Evolutionary conservation across 768 basidiomycete species (phyloP), one percentile per base, ranked within the genome.

Genomic region (Serendipita sp.): DNA sequence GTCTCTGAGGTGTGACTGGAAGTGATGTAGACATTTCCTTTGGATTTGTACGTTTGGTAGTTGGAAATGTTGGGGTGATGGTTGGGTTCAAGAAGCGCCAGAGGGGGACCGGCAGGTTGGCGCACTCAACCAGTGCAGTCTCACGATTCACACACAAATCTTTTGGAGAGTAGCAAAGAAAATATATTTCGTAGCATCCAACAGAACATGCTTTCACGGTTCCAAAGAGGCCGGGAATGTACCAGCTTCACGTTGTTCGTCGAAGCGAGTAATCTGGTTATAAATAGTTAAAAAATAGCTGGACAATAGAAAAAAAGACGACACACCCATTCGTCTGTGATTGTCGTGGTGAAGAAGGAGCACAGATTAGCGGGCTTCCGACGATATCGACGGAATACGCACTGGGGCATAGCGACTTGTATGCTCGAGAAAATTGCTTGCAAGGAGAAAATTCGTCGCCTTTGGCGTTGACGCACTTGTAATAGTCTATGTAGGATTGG

Each of bases 401-500:
- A 97, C 96, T 97, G 66, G 96, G 96, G 77, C 96, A 99, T 64
- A 98, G 83, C 43, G 94, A 92, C 78, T 91, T 81, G 80, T 92
- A 99, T 30, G 90, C 90, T 73, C 84, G 82, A 78, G 88, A 89
- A 84, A 99, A 99, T 75, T 96, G 94, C 78, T 92, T 92, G 86
- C 96, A 98, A 1, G 96, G 93, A n/a, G 86, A 84, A 72, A 85
- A 98, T 64, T 97, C 96, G 68, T 99, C 96, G 68, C 96, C 96
- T 77, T 96, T 98, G 69, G 94, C 94, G 69, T 88, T 75, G 69
- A 97, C 76, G 74, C 96, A 99, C 75, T 95, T 95, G 84, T 94
- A 92, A 80, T 96, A 97, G 76, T 99, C 96, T 65, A 88, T 87
- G 74, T 94, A 98, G 78, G 95, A 93, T 77, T 95, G 91, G 82